phyloP scores from a whole-genome alignment of 1,284 basidiomycete species.

The Apiotrichum sp. region DNA sequence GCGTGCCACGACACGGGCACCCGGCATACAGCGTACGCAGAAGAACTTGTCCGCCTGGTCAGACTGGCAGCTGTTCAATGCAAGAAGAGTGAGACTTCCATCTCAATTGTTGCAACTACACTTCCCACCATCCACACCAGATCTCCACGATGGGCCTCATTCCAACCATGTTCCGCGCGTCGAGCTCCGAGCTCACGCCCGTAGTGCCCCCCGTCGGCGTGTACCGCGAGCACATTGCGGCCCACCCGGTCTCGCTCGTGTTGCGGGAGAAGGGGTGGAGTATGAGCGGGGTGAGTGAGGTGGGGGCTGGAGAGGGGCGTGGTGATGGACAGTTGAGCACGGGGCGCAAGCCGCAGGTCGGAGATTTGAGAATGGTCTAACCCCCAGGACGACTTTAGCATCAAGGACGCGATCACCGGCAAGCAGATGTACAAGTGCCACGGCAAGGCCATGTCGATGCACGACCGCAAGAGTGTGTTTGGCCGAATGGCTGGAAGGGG shows the following conservation, averaged over 20 bases:
- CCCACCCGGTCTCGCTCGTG: constrained; percentile 9
- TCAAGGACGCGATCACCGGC: constrained; percentile 3
- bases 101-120: neutral
- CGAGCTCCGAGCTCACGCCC: constrained; percentile 1
- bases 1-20: too few species aligned
- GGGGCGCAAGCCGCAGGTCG: too few species aligned
- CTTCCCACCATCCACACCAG: neutral
- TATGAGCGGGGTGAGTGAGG: constrained; percentile 3
- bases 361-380: too few species aligned
- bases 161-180: constrained; percentile 4
- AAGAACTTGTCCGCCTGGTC: too few species aligned
- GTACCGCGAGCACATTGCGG: constrained; percentile 4
- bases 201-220: constrained; percentile 3
- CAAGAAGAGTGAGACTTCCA: too few species aligned
- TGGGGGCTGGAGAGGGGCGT: too few species aligned
- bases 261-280: constrained; percentile 29
- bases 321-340: too few species aligned
- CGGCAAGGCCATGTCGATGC: constrained; percentile 6
- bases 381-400: constrained; percentile 7
- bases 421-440: constrained; percentile 5
- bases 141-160: neutral
- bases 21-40: too few species aligned
- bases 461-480: constrained; percentile 13
- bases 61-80: too few species aligned
- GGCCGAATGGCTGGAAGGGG: too few species aligned